These are phyloP conservation scores for Fennellomyces sp. DNA, from an alignment of 371 early-diverging fungal genomes.

Conservation along the genomic window DNA sequence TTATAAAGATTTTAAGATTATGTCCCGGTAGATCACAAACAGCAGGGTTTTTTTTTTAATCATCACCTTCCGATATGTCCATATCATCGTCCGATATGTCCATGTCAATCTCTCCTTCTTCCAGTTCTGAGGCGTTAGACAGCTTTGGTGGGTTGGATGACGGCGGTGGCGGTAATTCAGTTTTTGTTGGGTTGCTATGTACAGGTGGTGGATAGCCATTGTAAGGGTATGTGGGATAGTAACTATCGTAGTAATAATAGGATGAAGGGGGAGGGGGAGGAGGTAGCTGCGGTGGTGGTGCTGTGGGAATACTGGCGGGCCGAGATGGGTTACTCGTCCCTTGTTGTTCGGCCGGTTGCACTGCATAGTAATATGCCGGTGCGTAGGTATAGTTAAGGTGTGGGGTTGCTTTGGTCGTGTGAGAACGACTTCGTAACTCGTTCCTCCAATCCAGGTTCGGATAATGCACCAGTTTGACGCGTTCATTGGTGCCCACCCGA, in stretches of 20 bases:
- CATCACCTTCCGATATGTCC: background rate
- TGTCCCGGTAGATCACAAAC: background rate
- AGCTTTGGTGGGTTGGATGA: background rate
- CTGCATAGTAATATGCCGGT: background rate
- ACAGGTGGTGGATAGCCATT: background rate
- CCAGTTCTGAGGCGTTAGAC: background rate
- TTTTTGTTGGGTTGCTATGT: background rate
- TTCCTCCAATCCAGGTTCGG: background rate
- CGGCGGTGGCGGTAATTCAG: background rate
- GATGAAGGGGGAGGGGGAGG: background rate
- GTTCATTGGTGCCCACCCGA: background rate
- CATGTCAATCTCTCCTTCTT: background rate
- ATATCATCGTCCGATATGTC: constrained; percentile 8
- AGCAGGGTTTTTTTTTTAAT: background rate
- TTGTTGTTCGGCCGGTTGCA: background rate
- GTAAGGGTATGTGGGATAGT: background rate
- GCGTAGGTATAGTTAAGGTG: background rate
- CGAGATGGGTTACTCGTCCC: too few relatives aligned
- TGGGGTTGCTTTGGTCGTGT: background rate
- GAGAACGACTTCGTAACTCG: background rate
- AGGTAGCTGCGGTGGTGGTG: background rate
- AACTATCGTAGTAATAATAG: background rate
- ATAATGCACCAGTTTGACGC: constrained; percentile 9
- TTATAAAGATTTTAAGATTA: too few relatives aligned
- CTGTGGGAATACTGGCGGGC: too few relatives aligned